These are phyloP conservation scores for Sphenostylis stenocarpa DNA, from an alignment of 306 rosid species.

Conservation along the genomic window DNA sequence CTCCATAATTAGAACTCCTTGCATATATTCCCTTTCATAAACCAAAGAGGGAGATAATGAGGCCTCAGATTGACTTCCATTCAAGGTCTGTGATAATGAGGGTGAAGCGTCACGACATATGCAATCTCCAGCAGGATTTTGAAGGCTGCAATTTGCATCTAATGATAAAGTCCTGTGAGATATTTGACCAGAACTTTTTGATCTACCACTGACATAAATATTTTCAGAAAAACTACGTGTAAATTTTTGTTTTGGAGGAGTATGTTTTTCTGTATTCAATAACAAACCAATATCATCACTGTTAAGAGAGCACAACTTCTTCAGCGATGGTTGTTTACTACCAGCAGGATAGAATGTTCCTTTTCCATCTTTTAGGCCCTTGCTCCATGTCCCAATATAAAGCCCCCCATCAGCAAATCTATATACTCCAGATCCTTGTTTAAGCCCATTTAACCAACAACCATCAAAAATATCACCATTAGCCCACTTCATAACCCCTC, in stretches of 20 bases:
- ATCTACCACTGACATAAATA: conserved; percentile 42
- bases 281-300: conserved; percentile 32
- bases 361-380: conserved; percentile 86
- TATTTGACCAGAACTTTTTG: conserved; percentile 45
- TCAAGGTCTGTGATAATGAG: conserved; percentile 31
- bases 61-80: conserved; percentile 47
- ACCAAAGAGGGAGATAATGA: conserved; percentile 27
- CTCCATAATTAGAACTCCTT: conserved; percentile 86
- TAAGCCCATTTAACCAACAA: conserved; percentile 71
- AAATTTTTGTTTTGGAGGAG: conserved; percentile 42
- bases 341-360: conserved; percentile 88
- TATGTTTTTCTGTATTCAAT: conserved; percentile 36
- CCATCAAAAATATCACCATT: conserved; percentile 82
- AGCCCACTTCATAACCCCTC: conserved; percentile 91
- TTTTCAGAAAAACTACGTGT: conserved; percentile 64
- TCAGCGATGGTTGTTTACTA: conserved; percentile 61
- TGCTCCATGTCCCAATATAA: conserved; percentile 89
- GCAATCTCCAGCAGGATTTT: conserved; percentile 43
- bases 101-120: conserved; percentile 38
- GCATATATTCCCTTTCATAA: conserved; percentile 88
- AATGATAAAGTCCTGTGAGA: conserved; percentile 49
- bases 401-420: conserved; percentile 73
- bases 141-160: conserved; percentile 37
- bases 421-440: conserved; percentile 84
- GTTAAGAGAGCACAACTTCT: conserved; percentile 53